Base-by-base conservation (phyloP, 805 yeast genomes). In the Hanseniaspora lindneri region DNA sequence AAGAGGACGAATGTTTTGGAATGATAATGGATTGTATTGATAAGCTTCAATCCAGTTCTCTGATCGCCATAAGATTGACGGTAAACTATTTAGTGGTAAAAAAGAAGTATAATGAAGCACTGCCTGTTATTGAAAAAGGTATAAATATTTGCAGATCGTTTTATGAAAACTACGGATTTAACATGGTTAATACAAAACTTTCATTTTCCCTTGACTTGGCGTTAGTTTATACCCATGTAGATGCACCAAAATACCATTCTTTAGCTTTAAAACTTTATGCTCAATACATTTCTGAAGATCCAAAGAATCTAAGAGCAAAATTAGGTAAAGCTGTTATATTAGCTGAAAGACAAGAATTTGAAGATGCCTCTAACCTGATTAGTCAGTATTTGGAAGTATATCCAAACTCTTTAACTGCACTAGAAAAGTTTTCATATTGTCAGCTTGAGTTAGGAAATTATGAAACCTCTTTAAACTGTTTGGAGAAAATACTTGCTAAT, bases 191-290 rank as follows among this genome's bases (percentile, higher is more conserved):
- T 53, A 70, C 87, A 1, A 75, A 71, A 54, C 71, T 70, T 44
- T 82, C 78, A 44, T 64, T 84, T 20, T 68, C 81, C 8, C 71
- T 86, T 32, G 69, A 75, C 21, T 68, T 84, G 48, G 97, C 92
- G 0, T 74, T 79, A 0, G 72, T 82, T 1, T 84, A 87, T 58
- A 83, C 94, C 0, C 81, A 84, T 58, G 74, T 79, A 58, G 95
- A 89, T 60, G 83, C 96, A 0, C 98, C 97, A 10, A 86, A 86
- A 62, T 83, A 89, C 63, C 85, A 76, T 58, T 69, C 75, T 2
- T 70, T 79, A 23, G 97, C 98, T 0, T 59, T 81, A 25, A 76
- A 75, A 42, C 62, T 87, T 14, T 92, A 81, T 61, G 81, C 82
- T 32, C 66, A 69, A 21, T 76, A 87, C 3, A 66, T 85, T 23